Conservation (phyloP, 352 stramenopile genomes). For the Phytophthora fragariae region DNA sequence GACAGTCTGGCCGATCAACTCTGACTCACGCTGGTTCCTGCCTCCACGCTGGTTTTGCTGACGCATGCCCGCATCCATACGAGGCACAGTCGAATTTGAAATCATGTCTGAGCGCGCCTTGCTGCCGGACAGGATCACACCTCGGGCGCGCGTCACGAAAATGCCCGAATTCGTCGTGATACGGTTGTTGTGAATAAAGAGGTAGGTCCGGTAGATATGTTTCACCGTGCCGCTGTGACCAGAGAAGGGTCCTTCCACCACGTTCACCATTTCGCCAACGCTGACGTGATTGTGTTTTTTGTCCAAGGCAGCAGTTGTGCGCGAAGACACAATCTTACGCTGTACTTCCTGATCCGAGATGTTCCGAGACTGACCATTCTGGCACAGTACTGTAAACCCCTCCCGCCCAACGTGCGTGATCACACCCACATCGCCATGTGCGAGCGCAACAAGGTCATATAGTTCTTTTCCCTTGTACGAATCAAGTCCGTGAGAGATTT, state of each 20-base stretch:
- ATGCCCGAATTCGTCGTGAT: slow-evolving; percentile 91
- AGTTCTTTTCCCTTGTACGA: slow-evolving; percentile 92
- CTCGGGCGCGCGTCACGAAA: slow-evolving; percentile 86
- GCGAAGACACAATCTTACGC: slow-evolving; percentile 86
- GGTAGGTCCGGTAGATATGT: slow-evolving; percentile 90
- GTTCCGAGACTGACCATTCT: slow-evolving; percentile 83
- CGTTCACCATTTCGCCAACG: slow-evolving; percentile 91
- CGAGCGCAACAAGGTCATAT: slow-evolving; percentile 89
- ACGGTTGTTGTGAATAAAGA: slow-evolving; percentile 93
- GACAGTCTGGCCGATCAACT: slow-evolving; percentile 89
- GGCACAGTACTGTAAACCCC: slow-evolving; percentile 87
- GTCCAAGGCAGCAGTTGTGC: slow-evolving; percentile 84
- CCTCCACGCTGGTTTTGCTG: slow-evolving; percentile 57
- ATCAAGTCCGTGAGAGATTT: slow-evolving; percentile 90
- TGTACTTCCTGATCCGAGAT: slow-evolving; percentile 92
- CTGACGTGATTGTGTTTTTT: slow-evolving; percentile 92
- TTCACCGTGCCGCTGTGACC: slow-evolving; percentile 92
- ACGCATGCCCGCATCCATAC: slow-evolving; percentile 61
- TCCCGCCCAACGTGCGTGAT: slow-evolving; percentile 92
- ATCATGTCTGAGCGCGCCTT: slow-evolving; percentile 90
- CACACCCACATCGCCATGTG: slow-evolving; percentile 89
- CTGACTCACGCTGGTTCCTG: slow-evolving; percentile 73
- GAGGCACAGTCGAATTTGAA: slow-evolving; percentile 80
- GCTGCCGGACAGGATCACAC: slow-evolving; percentile 86
- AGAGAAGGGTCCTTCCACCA: slow-evolving; percentile 83